A percentile compares a stretch with the other conserved stretches of the same genome.
Conservation (phyloP, 768 basidiomycete species). For the Cyathus striatus region DNA sequence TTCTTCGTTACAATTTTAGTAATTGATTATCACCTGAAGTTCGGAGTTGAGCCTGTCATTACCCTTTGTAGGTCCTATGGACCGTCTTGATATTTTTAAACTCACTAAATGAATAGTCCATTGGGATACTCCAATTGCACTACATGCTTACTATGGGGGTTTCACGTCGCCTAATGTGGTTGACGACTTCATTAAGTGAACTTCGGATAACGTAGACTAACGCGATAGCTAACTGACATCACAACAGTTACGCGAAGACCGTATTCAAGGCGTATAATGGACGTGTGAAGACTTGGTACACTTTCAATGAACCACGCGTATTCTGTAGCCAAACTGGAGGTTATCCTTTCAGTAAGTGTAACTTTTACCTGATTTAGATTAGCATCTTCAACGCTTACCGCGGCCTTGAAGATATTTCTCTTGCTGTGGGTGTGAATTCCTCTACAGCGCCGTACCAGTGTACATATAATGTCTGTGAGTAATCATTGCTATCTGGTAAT, state of each 20-base stretch:
- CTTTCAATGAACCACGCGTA: slow-evolving; percentile 47
- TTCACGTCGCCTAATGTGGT: slow-evolving; percentile 41
- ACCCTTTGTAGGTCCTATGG: slow-evolving; percentile 38
- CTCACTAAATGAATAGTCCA: slow-evolving; percentile 30
- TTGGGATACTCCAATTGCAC: slow-evolving; percentile 43
- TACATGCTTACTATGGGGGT: slow-evolving; percentile 44
- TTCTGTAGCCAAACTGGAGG: slow-evolving; percentile 30
- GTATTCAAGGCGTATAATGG: slow-evolving; percentile 46
- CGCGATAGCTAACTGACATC: background rate
- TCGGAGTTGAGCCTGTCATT: slow-evolving; percentile 39
- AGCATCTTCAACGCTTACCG: background rate
- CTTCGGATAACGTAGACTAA: background rate
- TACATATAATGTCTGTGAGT: slow-evolving; percentile 36
- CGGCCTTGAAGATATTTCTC: slow-evolving; percentile 23
- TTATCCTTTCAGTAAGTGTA: slow-evolving; percentile 38
- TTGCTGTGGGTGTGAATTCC: slow-evolving; percentile 36
- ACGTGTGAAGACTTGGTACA: slow-evolving; percentile 46
- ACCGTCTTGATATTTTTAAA: background rate
- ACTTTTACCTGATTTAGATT: background rate
- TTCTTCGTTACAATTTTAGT: slow-evolving; percentile 18
- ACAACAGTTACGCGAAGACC: slow-evolving; percentile 38
- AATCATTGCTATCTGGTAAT: background rate
- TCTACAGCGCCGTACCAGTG: slow-evolving; percentile 41
- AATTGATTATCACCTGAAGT: slow-evolving; percentile 36
- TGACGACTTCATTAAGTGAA: slow-evolving; percentile 43